Percentiles rank a stretch among this genome's conserved stretches.
Conservation (phyloP, 2,329 filamentous ascomycete genomes). For the Fusarium sp. region DNA sequence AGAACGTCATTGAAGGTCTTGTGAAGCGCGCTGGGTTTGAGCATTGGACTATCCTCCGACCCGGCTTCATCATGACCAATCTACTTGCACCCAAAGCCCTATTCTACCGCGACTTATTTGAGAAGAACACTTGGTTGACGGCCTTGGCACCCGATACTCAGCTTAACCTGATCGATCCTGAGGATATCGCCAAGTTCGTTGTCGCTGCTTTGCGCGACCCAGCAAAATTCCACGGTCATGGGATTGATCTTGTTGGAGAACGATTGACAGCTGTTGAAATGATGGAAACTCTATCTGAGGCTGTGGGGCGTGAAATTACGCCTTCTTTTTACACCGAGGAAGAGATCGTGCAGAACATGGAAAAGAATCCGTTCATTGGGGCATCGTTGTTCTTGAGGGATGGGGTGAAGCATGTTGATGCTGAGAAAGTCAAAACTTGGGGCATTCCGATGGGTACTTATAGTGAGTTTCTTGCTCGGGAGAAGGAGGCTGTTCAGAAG, state of each 20-base stretch:
- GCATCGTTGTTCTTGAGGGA: conserved; percentile 1
- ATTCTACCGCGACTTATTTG: neutral
- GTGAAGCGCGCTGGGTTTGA: neutral
- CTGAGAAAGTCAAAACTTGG: neutral
- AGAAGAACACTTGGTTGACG: neutral
- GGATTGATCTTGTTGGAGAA: neutral
- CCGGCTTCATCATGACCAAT: neutral
- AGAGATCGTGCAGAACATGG: neutral
- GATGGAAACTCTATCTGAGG: neutral
- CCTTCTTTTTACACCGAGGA: neutral
- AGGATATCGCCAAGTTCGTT: neutral
- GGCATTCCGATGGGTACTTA: neutral
- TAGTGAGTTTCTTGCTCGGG: neutral
- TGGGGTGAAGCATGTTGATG: neutral
- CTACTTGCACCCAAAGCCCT: neutral
- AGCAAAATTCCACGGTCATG: fast-evolving
- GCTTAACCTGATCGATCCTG: neutral
- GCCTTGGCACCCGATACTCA: neutral
- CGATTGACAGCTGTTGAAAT: neutral
- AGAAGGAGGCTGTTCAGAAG: neutral
- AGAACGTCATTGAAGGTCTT: neutral
- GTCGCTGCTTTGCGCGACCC: fast-evolving
- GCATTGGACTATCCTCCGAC: neutral
- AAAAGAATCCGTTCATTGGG: neutral
- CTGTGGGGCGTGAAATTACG: neutral